Conservation (phyloP, 345 rosid species). For the Draba incana region DNA sequence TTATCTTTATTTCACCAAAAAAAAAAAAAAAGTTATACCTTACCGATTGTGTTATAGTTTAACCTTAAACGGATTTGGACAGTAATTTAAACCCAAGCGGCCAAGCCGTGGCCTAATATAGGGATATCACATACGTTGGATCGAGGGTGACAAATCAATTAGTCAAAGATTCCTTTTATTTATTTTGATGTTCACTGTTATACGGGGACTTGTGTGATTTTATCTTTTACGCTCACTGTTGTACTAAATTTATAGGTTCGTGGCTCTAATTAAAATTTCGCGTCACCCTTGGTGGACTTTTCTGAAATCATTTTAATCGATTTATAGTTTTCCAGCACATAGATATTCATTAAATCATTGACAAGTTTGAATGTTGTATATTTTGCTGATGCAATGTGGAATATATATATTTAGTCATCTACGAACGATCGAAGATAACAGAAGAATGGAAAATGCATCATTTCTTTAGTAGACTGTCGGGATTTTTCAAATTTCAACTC, state of each 20-base stretch:
- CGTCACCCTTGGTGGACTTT: constrained; percentile 8
- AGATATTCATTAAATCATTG: constrained; percentile 6
- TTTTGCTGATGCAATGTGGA: constrained; percentile 32
- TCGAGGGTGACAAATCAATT: background rate
- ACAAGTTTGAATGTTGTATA: background rate
- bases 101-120: no score
- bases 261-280: background rate
- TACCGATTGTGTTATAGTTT: no score
- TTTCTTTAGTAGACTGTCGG: constrained; percentile 3
- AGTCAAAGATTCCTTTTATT: background rate
- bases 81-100: no score
- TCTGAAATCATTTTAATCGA: constrained; percentile 15
- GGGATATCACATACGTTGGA: no score
- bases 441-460: background rate
- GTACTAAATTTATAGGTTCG: no score
- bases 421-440: background rate
- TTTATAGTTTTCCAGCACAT: constrained; percentile 11
- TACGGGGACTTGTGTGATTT: background rate
- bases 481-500: constrained; percentile 9
- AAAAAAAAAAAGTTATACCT: no score
- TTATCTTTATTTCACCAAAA: no score
- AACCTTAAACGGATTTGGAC: no score
- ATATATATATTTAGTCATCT: background rate
- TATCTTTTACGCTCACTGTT: no score
- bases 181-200: background rate